A percentile compares a stretch with the other conserved stretches of the same genome.
These are phyloP conservation scores for Candida awuae DNA, from an alignment of 805 yeast species.

Conservation along the genomic window DNA sequence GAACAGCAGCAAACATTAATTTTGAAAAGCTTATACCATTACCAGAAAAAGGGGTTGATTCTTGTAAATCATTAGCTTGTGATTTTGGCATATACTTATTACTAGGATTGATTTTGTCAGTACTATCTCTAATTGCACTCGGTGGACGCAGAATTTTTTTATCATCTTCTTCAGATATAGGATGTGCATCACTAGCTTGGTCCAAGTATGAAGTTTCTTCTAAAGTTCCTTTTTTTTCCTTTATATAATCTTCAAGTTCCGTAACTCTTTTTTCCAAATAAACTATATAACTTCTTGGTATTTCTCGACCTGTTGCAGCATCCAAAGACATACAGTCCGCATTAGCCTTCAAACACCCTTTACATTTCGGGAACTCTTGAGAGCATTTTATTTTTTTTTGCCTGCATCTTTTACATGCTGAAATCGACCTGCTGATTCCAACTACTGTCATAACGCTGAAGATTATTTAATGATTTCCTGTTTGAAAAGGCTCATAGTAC, in stretches of 20 bases:
- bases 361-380: constrained; percentile 58
- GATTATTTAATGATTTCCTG: no score
- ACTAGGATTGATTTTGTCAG: not conserved
- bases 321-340: constrained; percentile 78
- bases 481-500: no score
- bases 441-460: constrained; percentile 13
- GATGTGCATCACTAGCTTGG: not conserved
- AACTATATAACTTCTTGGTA: constrained; percentile 71
- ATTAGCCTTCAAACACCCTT: constrained; percentile 53
- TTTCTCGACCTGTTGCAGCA: constrained; percentile 80
- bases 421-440: constrained; percentile 55
- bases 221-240: constrained; percentile 3
- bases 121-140: not conserved
- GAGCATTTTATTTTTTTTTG: constrained; percentile 59
- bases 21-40: constrained; percentile 69
- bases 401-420: constrained; percentile 83
- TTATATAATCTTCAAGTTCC: constrained; percentile 45
- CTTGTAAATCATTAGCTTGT: constrained; percentile 22
- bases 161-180: not conserved
- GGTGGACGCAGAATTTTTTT: not conserved
- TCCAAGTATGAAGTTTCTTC: not conserved
- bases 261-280: constrained; percentile 61
- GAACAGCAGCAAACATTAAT: constrained; percentile 70
- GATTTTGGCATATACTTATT: constrained; percentile 1
- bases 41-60: constrained; percentile 35